Evolutionary conservation across 306 rosid species (phyloP).

Genomic region (Amphicarpaea edgeworthii): DNA sequence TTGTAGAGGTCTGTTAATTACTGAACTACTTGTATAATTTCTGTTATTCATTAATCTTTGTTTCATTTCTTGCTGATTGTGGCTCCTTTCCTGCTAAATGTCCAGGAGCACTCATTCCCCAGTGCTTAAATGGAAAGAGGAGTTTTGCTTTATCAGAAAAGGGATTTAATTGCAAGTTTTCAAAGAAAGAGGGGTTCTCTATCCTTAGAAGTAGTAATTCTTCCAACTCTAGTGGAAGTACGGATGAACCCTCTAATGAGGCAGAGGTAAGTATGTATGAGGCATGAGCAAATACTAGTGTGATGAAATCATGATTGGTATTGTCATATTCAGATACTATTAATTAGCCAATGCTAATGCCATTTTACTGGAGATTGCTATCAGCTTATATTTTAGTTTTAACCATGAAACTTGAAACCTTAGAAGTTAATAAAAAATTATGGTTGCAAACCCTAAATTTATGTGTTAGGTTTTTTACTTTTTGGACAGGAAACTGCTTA

Average conservation of each 20-base stretch:
- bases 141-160: conserved; percentile 49
- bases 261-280: conserved; percentile 75
- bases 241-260: conserved; percentile 59
- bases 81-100: conserved; percentile 10
- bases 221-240: conserved; percentile 59
- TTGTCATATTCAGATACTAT: neutral
- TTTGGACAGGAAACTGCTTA: conserved; percentile 7
- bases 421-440: neutral
- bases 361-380: neutral
- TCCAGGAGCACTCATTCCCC: conserved; percentile 55
- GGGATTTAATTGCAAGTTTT: conserved; percentile 33
- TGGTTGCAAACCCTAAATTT: conserved; percentile 4
- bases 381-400: neutral
- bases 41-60: conserved; percentile 27
- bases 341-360: neutral
- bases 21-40: conserved; percentile 9
- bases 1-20: conserved; percentile 60
- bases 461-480: neutral
- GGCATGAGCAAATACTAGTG: conserved; percentile 25
- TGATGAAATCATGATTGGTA: too few relatives aligned
- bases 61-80: neutral
- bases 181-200: conserved; percentile 46
- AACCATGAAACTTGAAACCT: neutral
- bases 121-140: conserved; percentile 50
- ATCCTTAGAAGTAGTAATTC: conserved; percentile 58